Evolutionary conservation across 2,329 filamentous ascomycete genomes (phyloP).

Genomic region (Penicillium italicum): DNA sequence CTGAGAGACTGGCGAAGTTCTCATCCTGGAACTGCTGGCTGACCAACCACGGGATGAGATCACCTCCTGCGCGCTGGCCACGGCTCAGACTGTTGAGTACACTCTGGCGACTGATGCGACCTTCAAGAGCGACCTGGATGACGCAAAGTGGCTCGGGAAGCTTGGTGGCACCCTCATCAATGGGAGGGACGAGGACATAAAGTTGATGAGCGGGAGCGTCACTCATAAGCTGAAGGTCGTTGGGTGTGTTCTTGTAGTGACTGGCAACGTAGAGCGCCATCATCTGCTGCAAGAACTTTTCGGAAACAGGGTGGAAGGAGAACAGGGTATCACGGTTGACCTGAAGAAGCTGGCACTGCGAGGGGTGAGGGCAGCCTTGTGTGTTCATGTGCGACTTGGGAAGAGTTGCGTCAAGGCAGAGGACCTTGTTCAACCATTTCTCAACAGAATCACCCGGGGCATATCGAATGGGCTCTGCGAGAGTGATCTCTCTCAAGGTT

Average conservation of each 20-base stretch:
- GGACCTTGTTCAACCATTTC: conserved; percentile 90
- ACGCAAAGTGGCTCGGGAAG: conserved; percentile 93
- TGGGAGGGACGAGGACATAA: conserved; percentile 86
- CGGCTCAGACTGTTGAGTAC: conserved; percentile 85
- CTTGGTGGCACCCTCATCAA: conserved; percentile 69
- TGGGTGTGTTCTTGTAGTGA: conserved; percentile 97
- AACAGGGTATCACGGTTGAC: conserved; percentile 98
- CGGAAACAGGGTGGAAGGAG: conserved; percentile 94
- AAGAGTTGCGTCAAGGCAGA: conserved; percentile 89
- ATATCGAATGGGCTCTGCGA: conserved; percentile 93
- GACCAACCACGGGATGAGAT: conserved; percentile 95
- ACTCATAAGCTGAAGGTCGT: conserved; percentile 97
- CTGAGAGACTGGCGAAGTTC: conserved; percentile 89
- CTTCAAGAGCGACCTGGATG: conserved; percentile 89
- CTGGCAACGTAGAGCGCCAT: conserved; percentile 95
- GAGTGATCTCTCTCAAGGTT: conserved; percentile 83
- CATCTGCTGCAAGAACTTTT: conserved; percentile 97
- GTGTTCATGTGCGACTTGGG: conserved; percentile 69
- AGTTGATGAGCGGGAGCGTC: conserved; percentile 96
- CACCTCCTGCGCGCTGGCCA: conserved; percentile 83
- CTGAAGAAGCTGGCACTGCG: conserved; percentile 83
- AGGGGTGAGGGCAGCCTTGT: conserved; percentile 83
- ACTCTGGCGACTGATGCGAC: conserved; percentile 88
- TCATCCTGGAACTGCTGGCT: conserved; percentile 98
- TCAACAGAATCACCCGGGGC: conserved; percentile 86